These are phyloP conservation scores for Aspergillus sp. DNA, from an alignment of 2,329 filamentous ascomycete genomes.

Conservation along the genomic window DNA sequence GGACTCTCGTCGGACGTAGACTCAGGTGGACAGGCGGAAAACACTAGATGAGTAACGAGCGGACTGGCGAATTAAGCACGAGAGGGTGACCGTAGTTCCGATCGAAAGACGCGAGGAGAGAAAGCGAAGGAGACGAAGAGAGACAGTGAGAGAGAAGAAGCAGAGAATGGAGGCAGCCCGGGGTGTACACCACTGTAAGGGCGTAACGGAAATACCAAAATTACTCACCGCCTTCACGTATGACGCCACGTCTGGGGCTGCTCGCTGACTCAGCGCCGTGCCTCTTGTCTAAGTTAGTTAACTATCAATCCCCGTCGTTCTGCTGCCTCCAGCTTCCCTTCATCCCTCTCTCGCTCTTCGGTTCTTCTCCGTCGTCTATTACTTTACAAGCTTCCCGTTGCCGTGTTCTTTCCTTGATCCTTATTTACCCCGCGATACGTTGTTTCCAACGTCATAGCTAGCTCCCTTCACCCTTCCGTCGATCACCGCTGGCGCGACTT, in stretches of 20 bases:
- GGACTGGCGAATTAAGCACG: neutral
- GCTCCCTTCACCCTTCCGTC: slow-evolving; percentile 3
- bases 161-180: slow-evolving; percentile 2
- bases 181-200: too few relatives aligned
- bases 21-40: too few relatives aligned
- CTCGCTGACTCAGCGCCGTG: slow-evolving; percentile 8
- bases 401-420: too few relatives aligned
- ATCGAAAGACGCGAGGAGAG: neutral
- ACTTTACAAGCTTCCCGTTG: neutral
- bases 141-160: too few relatives aligned
- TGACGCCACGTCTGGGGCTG: slow-evolving; percentile 21
- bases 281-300: slow-evolving; percentile 1
- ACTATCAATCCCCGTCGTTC: neutral
- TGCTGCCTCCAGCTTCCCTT: neutral
- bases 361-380: neutral
- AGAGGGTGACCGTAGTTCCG: too few relatives aligned
- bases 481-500: slow-evolving; percentile 4
- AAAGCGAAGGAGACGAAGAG: too few relatives aligned
- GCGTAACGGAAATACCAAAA: slow-evolving; percentile 4
- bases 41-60: neutral
- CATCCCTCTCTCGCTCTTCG: neutral
- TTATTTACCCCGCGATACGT: too few relatives aligned
- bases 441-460: slow-evolving; percentile 14
- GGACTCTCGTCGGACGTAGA: too few relatives aligned
- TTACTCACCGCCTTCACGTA: slow-evolving; percentile 25